A percentile compares a stretch with the other conserved stretches of the same genome.
Evolutionary conservation across 2,329 filamentous ascomycete species (phyloP).

Genomic region (Rutstroemia sp.): DNA sequence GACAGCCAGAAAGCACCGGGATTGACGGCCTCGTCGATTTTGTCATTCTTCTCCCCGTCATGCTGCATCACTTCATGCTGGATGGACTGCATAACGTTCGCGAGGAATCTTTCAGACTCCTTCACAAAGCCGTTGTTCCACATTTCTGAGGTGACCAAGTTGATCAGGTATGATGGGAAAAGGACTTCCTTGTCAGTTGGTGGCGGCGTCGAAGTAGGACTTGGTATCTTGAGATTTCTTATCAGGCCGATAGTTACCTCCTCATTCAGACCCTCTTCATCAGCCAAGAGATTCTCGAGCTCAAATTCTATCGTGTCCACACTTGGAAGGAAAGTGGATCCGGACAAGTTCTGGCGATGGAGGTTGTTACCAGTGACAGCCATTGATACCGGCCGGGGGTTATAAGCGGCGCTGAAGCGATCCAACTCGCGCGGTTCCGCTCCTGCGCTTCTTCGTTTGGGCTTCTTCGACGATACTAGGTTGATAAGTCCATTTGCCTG

Average conservation of each 20-base stretch:
- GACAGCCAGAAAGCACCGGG: conserved; percentile 98
- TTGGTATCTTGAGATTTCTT: conserved; percentile 91
- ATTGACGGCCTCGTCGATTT: conserved; percentile 83
- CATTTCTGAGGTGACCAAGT: conserved; percentile 98
- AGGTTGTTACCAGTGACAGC: conserved; percentile 60
- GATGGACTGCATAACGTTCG: conserved; percentile 99
- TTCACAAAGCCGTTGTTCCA: conserved; percentile 99
- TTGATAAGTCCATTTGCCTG: conserved; percentile 77
- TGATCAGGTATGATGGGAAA: conserved; percentile 98
- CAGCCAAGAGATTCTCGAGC: conserved; percentile 84
- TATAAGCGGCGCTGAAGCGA: conserved; percentile 87
- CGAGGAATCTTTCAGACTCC: conserved; percentile 96
- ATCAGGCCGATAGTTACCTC: conserved; percentile 96
- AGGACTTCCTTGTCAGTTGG: conserved; percentile 97
- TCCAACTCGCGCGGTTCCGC: conserved; percentile 79
- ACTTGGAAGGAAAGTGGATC: conserved; percentile 70
- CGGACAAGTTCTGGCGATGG: conserved; percentile 64
- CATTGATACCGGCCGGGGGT: conserved; percentile 94
- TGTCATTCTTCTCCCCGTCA: conserved; percentile 49
- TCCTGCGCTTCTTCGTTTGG: conserved; percentile 87
- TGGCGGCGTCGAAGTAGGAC: conserved; percentile 75
- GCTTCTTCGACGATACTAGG: conserved; percentile 92
- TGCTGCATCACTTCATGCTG: conserved; percentile 99
- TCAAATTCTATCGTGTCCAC: conserved; percentile 92
- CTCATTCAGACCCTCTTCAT: conserved; percentile 93